Percentiles rank a stretch among this genome's conserved stretches.
phyloP scores from a whole-genome alignment of 2,329 filamentous ascomycete species.

The Trichoderma pleuroti region DNA sequence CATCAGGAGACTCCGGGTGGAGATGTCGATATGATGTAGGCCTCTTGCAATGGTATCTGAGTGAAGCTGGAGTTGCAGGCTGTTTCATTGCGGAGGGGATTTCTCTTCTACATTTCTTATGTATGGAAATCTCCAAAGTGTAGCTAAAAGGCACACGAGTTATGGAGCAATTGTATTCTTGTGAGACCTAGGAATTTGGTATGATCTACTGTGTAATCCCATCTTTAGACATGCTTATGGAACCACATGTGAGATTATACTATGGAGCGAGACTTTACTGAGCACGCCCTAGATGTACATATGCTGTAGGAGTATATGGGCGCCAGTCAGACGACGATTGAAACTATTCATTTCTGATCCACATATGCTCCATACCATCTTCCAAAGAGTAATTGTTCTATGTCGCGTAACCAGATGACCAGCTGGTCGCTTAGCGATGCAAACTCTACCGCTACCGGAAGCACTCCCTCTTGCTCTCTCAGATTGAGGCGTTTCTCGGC shows the following conservation, averaged over 20 bases:
- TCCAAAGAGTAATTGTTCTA: neutral
- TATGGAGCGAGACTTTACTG: neutral
- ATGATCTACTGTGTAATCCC: neutral
- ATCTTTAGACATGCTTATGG: neutral
- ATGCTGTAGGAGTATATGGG: neutral
- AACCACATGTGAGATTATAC: neutral
- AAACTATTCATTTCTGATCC: neutral
- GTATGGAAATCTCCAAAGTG: neutral
- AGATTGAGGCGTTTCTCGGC: neutral
- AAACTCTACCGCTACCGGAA: neutral
- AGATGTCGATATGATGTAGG: neutral
- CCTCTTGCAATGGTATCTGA: neutral
- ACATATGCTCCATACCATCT: neutral
- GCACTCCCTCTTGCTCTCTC: neutral
- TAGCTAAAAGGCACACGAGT: neutral
- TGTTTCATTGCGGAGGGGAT: neutral
- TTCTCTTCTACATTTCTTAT: neutral
- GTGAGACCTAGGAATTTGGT: neutral
- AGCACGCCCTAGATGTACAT: neutral
- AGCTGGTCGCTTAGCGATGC: neutral
- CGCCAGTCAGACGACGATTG: neutral
- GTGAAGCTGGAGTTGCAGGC: neutral
- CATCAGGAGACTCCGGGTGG: accelerated
- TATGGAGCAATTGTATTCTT: neutral
- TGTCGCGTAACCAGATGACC: neutral